Conservation (phyloP, 2,329 filamentous ascomycete genomes). For the Phaeosphaeriaceae sp. region DNA sequence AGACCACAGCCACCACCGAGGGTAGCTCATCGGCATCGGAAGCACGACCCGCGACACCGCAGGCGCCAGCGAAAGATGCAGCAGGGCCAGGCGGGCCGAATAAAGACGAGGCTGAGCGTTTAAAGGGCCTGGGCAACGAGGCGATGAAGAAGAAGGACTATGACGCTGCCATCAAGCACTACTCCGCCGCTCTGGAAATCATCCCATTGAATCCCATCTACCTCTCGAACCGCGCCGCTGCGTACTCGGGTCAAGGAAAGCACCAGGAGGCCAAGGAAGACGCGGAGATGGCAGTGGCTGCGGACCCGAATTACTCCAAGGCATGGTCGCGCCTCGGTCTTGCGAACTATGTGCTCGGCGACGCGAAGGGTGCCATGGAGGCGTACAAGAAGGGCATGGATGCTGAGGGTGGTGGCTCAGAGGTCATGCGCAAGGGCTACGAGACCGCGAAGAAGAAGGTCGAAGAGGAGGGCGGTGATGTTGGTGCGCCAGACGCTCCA, state of each 20-base stretch:
- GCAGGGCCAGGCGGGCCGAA: constrained; percentile 54
- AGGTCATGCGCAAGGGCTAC: constrained; percentile 96
- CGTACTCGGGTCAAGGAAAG: constrained; percentile 83
- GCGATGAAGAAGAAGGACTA: constrained; percentile 97
- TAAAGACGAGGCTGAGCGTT: constrained; percentile 82
- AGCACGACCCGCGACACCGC: constrained; percentile 50
- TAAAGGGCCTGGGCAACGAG: constrained; percentile 91
- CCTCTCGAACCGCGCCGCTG: constrained; percentile 95
- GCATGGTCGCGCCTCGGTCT: constrained; percentile 94
- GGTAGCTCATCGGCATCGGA: constrained; percentile 50
- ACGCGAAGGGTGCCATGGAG: constrained; percentile 90
- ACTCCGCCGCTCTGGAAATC: constrained; percentile 84
- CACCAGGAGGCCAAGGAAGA: constrained; percentile 85
- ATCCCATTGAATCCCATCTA: constrained; percentile 91
- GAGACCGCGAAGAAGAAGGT: constrained; percentile 91
- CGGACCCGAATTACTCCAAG: constrained; percentile 95
- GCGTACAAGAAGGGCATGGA: constrained; percentile 94
- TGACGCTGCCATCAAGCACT: constrained; percentile 78
- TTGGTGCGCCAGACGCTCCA: constrained; percentile 52
- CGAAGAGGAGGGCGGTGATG: constrained; percentile 74
- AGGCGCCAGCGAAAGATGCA: constrained; percentile 40
- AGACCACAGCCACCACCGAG: constrained; percentile 58
- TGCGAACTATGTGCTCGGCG: constrained; percentile 88
- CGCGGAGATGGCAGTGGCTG: constrained; percentile 85
- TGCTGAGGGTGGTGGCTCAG: constrained; percentile 90